Conservation (phyloP, 1,284 basidiomycete genomes). For the Testicularia cyperi region DNA sequence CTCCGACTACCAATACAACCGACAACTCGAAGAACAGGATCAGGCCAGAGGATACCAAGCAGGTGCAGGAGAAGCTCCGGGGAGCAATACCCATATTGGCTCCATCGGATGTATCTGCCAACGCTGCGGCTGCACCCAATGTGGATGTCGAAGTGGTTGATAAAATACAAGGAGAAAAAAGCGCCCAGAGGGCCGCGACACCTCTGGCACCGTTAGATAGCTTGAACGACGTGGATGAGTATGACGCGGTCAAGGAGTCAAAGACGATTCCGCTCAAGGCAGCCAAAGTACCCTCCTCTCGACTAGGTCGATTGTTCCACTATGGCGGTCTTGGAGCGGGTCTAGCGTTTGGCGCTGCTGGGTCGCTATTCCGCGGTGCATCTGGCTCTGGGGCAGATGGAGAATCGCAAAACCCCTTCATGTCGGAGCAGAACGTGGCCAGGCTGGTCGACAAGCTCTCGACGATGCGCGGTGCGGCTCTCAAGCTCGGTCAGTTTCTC, state of each 20-base stretch:
- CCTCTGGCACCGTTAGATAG: no score
- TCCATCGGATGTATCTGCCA: no score
- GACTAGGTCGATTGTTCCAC: constrained; percentile 56
- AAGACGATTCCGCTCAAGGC: constrained; percentile 46
- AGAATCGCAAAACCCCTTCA: constrained; percentile 13
- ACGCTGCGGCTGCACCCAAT: no score
- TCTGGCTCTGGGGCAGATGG: constrained; percentile 1
- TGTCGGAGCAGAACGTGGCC: constrained; percentile 71
- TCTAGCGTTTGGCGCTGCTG: constrained; percentile 55
- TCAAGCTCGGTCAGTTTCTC: constrained; percentile 96
- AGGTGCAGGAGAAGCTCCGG: no score
- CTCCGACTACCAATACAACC: no score
- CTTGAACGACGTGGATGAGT: no score
- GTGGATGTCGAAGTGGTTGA: no score
- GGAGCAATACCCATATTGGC: no score
- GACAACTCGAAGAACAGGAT: no score
- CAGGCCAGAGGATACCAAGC: no score
- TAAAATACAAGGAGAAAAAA: no score
- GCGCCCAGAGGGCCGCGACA: no score
- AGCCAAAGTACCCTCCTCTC: constrained; percentile 56
- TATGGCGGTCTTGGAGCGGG: constrained; percentile 57
- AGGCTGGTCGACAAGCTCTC: constrained; percentile 88
- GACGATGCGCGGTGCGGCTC: constrained; percentile 90
- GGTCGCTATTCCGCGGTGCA: constrained; percentile 38
- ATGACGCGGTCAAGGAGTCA: constrained; percentile 49